Evolutionary conservation across 1,284 basidiomycete species (phyloP).

Genomic region (Microbotryomycetes sp.): DNA sequence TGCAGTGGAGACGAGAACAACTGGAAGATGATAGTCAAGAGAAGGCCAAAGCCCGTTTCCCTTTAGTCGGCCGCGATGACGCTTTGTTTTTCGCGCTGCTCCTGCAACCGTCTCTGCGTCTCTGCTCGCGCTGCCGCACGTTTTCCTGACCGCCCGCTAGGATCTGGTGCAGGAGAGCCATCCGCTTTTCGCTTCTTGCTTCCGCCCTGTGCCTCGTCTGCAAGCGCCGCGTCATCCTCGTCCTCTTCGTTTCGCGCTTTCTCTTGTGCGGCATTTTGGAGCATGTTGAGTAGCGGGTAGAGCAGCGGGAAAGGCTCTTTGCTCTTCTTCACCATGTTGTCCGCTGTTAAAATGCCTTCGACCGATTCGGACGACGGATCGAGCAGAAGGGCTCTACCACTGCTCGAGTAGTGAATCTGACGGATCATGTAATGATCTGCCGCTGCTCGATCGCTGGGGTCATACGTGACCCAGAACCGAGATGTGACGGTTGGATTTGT

Average conservation of each 20-base stretch:
- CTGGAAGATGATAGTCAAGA: no score
- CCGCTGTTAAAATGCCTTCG: neutral
- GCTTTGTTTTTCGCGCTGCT: constrained; percentile 8
- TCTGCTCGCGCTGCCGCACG: constrained; percentile 20
- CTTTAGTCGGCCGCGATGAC: neutral
- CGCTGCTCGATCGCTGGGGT: neutral
- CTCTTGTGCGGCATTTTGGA: neutral
- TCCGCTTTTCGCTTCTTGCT: neutral
- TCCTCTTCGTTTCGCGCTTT: neutral
- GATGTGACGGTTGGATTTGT: neutral
- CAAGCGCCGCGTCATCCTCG: neutral
- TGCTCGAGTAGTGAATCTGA: neutral
- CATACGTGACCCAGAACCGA: constrained; percentile 12
- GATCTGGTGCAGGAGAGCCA: neutral
- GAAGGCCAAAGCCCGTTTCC: no score
- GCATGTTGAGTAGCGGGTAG: neutral
- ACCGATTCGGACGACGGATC: neutral
- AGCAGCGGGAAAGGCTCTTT: neutral
- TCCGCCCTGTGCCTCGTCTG: neutral
- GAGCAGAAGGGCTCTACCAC: neutral
- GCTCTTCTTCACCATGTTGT: neutral
- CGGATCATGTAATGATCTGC: neutral
- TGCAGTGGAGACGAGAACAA: no score
- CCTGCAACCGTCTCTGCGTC: constrained; percentile 22
- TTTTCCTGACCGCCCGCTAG: constrained; percentile 5